Evolutionary conservation across 192 early-diverging fungal species (phyloP).

Genomic region (Backusella parvicylindrica): DNA sequence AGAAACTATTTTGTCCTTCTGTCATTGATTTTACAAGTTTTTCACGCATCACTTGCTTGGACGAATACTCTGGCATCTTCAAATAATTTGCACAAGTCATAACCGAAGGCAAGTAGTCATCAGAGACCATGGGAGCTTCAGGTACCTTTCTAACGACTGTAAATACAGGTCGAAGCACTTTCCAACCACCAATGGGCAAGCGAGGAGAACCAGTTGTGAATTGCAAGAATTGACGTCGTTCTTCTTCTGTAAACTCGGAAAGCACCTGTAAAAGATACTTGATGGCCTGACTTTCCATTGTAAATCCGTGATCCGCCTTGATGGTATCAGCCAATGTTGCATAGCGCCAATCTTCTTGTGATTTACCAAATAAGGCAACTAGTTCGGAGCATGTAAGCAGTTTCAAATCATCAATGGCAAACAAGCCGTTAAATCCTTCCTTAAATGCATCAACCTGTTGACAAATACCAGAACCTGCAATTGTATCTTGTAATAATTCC

Average conservation of each 20-base stretch:
- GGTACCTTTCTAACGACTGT: slow-evolving; percentile 83
- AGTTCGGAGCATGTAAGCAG: slow-evolving; percentile 75
- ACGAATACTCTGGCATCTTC: slow-evolving; percentile 86
- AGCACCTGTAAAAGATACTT: slow-evolving; percentile 66
- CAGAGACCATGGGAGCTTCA: slow-evolving; percentile 57
- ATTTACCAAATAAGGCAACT: slow-evolving; percentile 60
- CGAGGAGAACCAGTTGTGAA: slow-evolving; percentile 91
- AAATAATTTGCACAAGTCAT: slow-evolving; percentile 97
- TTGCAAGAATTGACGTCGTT: slow-evolving; percentile 75
- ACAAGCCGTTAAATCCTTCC: slow-evolving; percentile 78
- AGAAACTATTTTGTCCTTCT: slow-evolving; percentile 85
- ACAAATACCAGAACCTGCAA: slow-evolving; percentile 61
- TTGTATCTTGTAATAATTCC: slow-evolving; percentile 57
- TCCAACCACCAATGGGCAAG: slow-evolving; percentile 88
- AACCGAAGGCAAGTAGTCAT: slow-evolving; percentile 86
- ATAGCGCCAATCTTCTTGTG: slow-evolving; percentile 74
- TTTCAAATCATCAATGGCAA: slow-evolving; percentile 64
- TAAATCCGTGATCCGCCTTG: slow-evolving; percentile 86
- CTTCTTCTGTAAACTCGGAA: slow-evolving; percentile 52
- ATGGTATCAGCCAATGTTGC: slow-evolving; percentile 64
- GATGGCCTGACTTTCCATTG: slow-evolving; percentile 63
- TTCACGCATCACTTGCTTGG: slow-evolving; percentile 55
- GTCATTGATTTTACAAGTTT: slow-evolving; percentile 68
- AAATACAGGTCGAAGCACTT: slow-evolving; percentile 72
- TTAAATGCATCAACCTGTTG: slow-evolving; percentile 77